Percentiles rank a stretch among this genome's conserved stretches.
phyloP scores from a whole-genome alignment of 345 rosid species.

The Trapa bicornis region DNA sequence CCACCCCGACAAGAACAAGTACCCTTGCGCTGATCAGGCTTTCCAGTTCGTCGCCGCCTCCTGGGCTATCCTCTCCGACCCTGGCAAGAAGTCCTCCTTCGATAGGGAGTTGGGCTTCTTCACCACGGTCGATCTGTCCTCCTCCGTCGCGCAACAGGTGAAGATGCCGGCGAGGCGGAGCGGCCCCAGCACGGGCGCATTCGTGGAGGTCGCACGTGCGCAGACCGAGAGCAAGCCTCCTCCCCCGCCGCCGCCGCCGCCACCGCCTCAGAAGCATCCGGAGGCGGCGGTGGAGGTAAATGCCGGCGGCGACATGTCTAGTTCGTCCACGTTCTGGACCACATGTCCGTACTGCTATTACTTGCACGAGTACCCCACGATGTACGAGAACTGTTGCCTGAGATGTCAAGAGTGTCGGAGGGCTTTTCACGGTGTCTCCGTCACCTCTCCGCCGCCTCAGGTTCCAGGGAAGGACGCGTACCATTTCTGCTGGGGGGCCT shows the following conservation, averaged over 20 bases:
- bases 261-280: conserved; percentile 1
- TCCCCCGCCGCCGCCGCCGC: background rate
- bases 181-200: background rate
- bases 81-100: conserved; percentile 38
- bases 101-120: conserved; percentile 47
- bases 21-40: conserved; percentile 67
- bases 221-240: background rate
- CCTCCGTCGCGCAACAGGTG: conserved; percentile 9
- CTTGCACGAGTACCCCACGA: conserved; percentile 65
- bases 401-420: conserved; percentile 60
- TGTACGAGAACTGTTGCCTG: conserved; percentile 69
- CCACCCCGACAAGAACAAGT: conserved; percentile 81
- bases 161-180: conserved; percentile 39
- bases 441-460: conserved; percentile 54
- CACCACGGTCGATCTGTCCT: conserved; percentile 46
- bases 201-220: conserved; percentile 4
- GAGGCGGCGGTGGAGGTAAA: conserved; percentile 1
- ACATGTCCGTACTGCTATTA: conserved; percentile 79
- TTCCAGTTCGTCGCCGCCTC: conserved; percentile 76
- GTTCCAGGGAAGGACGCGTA: conserved; percentile 77
- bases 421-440: conserved; percentile 59
- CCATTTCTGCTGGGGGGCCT: conserved; percentile 79
- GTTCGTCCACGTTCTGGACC: conserved; percentile 67
- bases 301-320: conserved; percentile 6
- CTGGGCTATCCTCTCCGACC: conserved; percentile 62